phyloP scores from a whole-genome alignment of 129 eudicot species.

The Centrapalus pauciflorus region DNA sequence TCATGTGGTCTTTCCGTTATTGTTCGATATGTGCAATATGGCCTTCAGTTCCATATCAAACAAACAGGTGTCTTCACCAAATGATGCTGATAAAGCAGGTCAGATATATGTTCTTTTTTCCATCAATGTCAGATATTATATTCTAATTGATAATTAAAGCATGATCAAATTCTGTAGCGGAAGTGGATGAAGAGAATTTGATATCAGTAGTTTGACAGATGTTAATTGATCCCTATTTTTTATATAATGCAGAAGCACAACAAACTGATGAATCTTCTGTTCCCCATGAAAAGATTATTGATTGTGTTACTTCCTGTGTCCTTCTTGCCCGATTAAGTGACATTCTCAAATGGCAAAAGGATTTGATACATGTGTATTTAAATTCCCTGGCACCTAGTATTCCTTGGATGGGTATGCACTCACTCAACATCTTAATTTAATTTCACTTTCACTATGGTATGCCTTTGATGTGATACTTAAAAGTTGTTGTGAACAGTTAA shows the following conservation, averaged over 20 bases:
- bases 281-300: constrained; percentile 65
- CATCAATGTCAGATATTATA: not conserved
- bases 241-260: constrained; percentile 43
- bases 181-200: not conserved
- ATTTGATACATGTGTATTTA: constrained; percentile 43
- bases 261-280: constrained; percentile 39
- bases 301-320: constrained; percentile 66
- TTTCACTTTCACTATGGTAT: not conserved
- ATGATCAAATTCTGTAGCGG: not conserved
- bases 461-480: constrained; percentile 10
- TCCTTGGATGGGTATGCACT: constrained; percentile 66
- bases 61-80: constrained; percentile 39
- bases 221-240: constrained; percentile 17
- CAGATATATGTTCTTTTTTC: constrained; percentile 3
- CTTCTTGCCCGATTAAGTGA: constrained; percentile 57
- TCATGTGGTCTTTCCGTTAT: constrained; percentile 54
- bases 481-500: constrained; percentile 53
- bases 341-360: constrained; percentile 53
- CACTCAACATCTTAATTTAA: not conserved
- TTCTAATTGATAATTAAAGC: not conserved
- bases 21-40: constrained; percentile 60
- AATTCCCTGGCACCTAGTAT: constrained; percentile 56
- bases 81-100: constrained; percentile 56
- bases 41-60: constrained; percentile 22
- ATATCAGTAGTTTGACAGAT: constrained; percentile 4